Base-by-base conservation (phyloP, 805 yeast species). In the Lachancea sp. region DNA sequence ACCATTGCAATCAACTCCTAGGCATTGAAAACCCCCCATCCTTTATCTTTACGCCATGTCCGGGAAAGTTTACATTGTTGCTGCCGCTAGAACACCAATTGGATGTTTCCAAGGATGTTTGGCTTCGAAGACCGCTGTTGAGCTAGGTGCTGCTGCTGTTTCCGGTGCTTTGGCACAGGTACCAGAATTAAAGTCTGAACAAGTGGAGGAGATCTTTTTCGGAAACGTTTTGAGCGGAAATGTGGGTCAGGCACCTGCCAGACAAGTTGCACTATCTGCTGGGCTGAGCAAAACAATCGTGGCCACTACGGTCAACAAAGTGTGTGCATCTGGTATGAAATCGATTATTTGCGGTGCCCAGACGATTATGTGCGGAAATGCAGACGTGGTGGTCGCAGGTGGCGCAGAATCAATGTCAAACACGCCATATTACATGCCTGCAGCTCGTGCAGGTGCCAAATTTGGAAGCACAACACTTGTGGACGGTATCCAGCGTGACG, bases 381-480 rank as follows among this genome's bases (percentile, higher is more conserved):
- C 96, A 46, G 96, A 90, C 60, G 82, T 93, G 49, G 93, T 93
- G 38, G 85, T 93, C 54, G 95, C 93, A 29, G 99, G 98, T 56
- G 99, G 99, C 63, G 93, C 96, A 56, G 99, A 93, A 71, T 84
- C 95, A 47, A 91, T 93, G 99, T 74, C 96, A 49, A 91, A 93
- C 65, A 79, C 90, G 30, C 99, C 99, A 44, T 91, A 90, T 75
- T 91, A 91, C 65, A 62, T 87, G 46, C 93, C 95, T 47, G 63
- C 79, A 47, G 89, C 93, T 36, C 85, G 99, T 71, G 60, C 72
- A 38, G 98, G 98, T 56, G 81, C 88, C 57, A 85, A 91, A 73
- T 93, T 80, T 61, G 99, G 99, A 58, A 91, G 86, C 52, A 68
- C 81, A 43, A 55, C 73, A 18, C 56, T 91, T 51, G 80, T 90